These are phyloP conservation scores for Fusarium chuoi DNA, from an alignment of 2,329 filamentous ascomycete genomes.

Conservation along the genomic window DNA sequence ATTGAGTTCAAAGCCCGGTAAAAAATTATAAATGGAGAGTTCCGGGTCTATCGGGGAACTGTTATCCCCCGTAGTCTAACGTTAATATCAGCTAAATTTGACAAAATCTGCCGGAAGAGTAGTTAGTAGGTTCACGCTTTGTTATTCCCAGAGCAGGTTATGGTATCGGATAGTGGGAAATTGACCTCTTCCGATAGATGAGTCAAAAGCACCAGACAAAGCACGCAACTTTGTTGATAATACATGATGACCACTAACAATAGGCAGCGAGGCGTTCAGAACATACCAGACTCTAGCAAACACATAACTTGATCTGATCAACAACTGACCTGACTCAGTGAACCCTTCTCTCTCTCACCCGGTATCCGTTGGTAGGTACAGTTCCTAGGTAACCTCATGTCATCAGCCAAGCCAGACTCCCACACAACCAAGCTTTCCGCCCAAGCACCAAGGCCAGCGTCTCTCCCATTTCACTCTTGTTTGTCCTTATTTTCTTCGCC, in stretches of 20 bases:
- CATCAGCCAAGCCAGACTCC: conserved; percentile 38
- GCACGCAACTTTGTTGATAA: background rate
- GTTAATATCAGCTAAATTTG: background rate
- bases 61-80: conserved; percentile 12
- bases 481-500: conserved; percentile 17
- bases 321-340: background rate
- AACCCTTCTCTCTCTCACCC: background rate
- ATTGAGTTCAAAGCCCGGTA: background rate
- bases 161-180: background rate
- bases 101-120: conserved; percentile 18
- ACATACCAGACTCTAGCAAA: background rate
- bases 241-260: background rate
- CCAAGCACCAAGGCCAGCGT: background rate
- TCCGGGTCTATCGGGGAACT: conserved; percentile 31
- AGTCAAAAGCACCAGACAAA: background rate
- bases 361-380: background rate
- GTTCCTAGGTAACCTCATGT: conserved; percentile 1
- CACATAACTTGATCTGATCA: background rate
- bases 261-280: background rate
- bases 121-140: background rate
- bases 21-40: background rate
- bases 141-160: conserved; percentile 3
- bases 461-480: background rate
- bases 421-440: conserved; percentile 44
- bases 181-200: conserved; percentile 5